phyloP scores from a whole-genome alignment of 148 eudicot species.

The Simmondsia chinensis region DNA sequence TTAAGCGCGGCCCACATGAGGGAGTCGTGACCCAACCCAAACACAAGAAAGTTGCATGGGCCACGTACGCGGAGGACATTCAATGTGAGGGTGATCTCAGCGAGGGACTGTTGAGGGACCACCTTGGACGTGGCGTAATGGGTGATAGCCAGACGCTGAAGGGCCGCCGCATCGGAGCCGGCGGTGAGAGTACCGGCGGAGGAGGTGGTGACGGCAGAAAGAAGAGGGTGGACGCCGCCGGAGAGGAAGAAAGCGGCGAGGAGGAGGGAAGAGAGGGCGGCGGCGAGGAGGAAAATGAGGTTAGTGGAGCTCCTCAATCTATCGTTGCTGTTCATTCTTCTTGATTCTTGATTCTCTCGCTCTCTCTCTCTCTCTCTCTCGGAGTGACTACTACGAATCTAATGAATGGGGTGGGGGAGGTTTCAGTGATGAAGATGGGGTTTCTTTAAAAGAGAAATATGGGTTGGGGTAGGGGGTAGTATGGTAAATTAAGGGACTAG shows the following conservation, averaged over 20 bases:
- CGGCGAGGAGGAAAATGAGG: background rate
- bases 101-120: conserved; percentile 25
- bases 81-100: conserved; percentile 18
- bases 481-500: too few relatives aligned
- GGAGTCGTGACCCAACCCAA: conserved; percentile 39
- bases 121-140: conserved; percentile 38
- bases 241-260: conserved; percentile 5
- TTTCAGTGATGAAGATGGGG: too few relatives aligned
- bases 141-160: conserved; percentile 22
- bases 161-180: too few relatives aligned
- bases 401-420: too few relatives aligned
- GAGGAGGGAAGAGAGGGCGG: background rate
- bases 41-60: conserved; percentile 35
- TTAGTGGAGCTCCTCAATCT: background rate
- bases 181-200: background rate
- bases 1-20: conserved; percentile 41
- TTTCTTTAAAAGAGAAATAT: too few relatives aligned
- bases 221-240: conserved; percentile 1
- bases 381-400: too few relatives aligned
- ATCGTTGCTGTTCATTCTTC: too few relatives aligned
- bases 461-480: too few relatives aligned
- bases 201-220: background rate
- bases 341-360: too few relatives aligned
- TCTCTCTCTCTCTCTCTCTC: too few relatives aligned
- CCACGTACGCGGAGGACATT: conserved; percentile 7